A percentile compares a stretch with the other conserved stretches of the same genome.
Evolutionary conservation across 306 rosid species (phyloP).

Genomic region (Inga laurina): DNA sequence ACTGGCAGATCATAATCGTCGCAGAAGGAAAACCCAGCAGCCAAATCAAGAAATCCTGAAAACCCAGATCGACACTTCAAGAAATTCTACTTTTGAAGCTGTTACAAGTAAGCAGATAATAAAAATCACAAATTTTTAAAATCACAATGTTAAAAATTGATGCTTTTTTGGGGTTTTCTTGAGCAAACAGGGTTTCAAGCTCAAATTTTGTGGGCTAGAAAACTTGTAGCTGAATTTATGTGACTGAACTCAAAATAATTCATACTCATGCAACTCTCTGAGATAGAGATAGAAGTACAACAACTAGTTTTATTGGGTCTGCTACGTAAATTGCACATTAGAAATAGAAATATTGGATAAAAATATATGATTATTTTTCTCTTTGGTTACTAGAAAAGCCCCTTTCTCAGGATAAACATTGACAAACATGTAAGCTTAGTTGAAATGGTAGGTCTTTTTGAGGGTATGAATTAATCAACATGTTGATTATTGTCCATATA

Average conservation of each 20-base stretch:
- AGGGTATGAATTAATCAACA: not conserved
- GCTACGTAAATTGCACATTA: too few relatives aligned
- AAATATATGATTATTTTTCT: not conserved
- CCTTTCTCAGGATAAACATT: not conserved
- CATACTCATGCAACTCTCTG: not conserved
- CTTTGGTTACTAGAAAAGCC: not conserved
- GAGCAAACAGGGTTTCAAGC: not conserved
- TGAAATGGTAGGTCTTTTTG: not conserved
- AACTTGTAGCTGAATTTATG: not conserved
- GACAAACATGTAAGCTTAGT: not conserved
- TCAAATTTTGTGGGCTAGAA: not conserved
- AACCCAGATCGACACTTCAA: constrained; percentile 26
- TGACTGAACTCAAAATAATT: not conserved
- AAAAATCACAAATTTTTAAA: not conserved
- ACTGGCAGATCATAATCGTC: constrained; percentile 95
- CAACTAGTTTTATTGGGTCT: not conserved
- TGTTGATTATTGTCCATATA: not conserved
- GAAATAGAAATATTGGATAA: too few relatives aligned
- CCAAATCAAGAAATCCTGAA: constrained; percentile 54
- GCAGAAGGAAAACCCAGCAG: constrained; percentile 87
- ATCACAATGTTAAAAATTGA: not conserved
- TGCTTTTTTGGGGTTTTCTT: not conserved
- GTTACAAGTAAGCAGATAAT: constrained; percentile 45
- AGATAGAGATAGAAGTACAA: too few relatives aligned
- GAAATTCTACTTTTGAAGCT: constrained; percentile 44